Evolutionary conservation across 345 rosid genomes (phyloP).

Genomic region (Salix suchowensis): DNA sequence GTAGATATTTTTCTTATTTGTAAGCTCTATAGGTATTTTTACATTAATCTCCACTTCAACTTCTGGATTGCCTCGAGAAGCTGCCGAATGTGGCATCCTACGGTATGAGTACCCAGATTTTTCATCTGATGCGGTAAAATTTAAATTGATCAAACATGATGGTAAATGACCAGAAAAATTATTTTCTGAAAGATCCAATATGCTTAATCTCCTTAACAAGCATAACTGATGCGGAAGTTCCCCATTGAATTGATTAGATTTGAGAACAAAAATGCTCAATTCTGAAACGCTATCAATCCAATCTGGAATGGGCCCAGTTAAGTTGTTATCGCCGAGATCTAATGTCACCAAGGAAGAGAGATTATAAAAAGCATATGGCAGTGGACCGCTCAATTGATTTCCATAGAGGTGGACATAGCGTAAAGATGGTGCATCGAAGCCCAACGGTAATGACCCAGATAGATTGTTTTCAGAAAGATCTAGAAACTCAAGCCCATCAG

Average conservation of each 20-base stretch:
- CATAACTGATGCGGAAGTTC: background rate
- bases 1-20: background rate
- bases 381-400: slow-evolving; percentile 2
- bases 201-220: background rate
- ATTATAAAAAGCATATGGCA: background rate
- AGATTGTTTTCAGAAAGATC: slow-evolving; percentile 1
- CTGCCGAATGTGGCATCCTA: too few species aligned
- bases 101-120: too few species aligned
- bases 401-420: background rate
- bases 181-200: background rate
- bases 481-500: background rate
- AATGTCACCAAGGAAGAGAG: background rate
- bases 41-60: too few species aligned
- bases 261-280: background rate
- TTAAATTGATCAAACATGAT: background rate
- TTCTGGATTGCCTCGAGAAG: too few species aligned
- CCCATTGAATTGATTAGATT: background rate
- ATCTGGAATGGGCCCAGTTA: background rate
- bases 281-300: background rate
- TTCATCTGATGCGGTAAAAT: background rate
- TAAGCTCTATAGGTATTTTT: background rate
- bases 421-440: background rate
- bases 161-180: background rate
- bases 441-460: background rate
- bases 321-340: background rate